Base-by-base conservation (phyloP, 495 filamentous ascomycete genomes). In the Trichoderma virens region DNA sequence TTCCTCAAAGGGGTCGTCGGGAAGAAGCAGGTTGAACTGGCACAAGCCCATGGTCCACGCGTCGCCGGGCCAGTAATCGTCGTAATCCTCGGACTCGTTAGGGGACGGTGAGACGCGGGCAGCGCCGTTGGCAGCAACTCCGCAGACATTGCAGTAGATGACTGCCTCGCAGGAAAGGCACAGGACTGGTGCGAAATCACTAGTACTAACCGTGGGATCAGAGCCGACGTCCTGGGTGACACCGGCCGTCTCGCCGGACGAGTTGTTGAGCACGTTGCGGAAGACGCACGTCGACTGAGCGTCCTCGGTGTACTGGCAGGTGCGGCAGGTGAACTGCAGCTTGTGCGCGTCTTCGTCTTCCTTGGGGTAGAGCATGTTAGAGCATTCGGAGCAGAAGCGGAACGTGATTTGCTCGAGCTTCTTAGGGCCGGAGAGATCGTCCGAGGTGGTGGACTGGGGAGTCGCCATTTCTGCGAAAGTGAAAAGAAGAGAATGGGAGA, bases 351-450 rank as follows among this genome's bases (percentile, higher is more conserved):
- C 74, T 62, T 82, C 81, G 74, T 97, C 91, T 80, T 99, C 94
- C 75, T 93, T 92, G 16, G 94, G 94, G 74, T 97, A 98, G 62
- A 99, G 81, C 85, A 99, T 89, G 83, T 99, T 99, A 69, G 91
- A 94, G 78, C 94, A 98, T 82, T 98, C 94, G 64, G 90, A 88
- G 79, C 94, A 98, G 84, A 98, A 98, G 65, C 89, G 87, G 80
- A 98, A 98, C 38, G 91, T 89, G 72, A 97, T 90, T 74, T 93
- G 91, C 71, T 92, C 90, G 63, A 78, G 76, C 38, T 73, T 81
- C 73, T 84, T 87, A 68, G 66, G 65, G 35, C 83, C 81, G 61
- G 79, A 81, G 69, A 75, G 78, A 5, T 66, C 61, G 34, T 68
- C 69, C 61, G 68, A 70, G 32, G 78, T 73, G 67, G 82, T 82